phyloP scores from a whole-genome alignment of 2,329 filamentous ascomycete genomes.

The Verticillium alfalfae region DNA sequence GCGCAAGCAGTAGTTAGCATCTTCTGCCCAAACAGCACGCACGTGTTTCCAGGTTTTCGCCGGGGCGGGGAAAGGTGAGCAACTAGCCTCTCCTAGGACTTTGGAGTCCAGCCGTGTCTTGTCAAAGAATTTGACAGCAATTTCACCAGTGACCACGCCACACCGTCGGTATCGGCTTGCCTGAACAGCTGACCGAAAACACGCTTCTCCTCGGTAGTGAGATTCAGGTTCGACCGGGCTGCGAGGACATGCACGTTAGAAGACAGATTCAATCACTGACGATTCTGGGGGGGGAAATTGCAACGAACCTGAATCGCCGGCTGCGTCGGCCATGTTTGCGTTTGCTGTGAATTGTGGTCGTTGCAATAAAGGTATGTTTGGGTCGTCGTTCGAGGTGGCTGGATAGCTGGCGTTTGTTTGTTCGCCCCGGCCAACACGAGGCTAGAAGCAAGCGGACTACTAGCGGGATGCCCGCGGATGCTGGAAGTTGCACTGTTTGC shows the following conservation, averaged over 20 bases:
- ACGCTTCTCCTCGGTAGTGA: conserved; percentile 87
- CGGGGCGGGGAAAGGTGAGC: not conserved
- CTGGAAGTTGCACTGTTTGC: no score
- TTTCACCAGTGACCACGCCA: conserved; percentile 94
- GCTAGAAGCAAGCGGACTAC: not conserved
- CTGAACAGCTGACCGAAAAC: conserved; percentile 90
- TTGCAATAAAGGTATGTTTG: not conserved
- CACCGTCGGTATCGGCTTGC: conserved; percentile 83
- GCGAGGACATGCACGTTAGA: not conserved
- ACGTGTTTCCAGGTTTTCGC: not conserved
- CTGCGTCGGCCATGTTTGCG: not conserved
- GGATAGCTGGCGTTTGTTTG: not conserved
- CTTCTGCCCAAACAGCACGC: not conserved
- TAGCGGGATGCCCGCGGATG: not conserved
- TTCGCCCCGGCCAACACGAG: not conserved
- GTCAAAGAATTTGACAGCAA: conserved; percentile 96
- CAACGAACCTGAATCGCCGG: not conserved
- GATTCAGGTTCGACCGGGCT: conserved; percentile 69
- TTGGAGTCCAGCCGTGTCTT: conserved; percentile 85
- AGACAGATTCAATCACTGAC: not conserved
- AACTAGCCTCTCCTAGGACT: conserved; percentile 76
- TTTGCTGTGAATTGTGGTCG: not conserved
- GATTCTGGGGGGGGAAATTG: not conserved
- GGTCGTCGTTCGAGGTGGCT: not conserved
- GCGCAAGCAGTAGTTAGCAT: not conserved